These are phyloP conservation scores for Ceratobasidium sp. DNA, from an alignment of 1,284 basidiomycete genomes.

Conservation along the genomic window DNA sequence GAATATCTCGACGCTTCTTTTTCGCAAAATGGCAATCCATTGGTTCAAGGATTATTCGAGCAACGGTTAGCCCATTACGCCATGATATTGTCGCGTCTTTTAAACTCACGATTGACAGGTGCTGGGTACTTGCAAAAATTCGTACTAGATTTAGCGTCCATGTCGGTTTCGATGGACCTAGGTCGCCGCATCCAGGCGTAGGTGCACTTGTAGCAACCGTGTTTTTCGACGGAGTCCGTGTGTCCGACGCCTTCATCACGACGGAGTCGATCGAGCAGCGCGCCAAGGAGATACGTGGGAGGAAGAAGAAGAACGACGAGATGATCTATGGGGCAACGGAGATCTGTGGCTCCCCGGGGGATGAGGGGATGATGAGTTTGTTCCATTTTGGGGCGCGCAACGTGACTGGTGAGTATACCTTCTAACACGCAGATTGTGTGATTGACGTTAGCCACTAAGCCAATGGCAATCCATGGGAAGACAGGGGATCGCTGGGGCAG, in stretches of 20 bases:
- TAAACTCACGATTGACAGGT: neutral
- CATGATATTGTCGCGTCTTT: neutral
- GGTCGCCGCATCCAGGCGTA: neutral
- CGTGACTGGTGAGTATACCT: neutral
- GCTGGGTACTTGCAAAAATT: neutral
- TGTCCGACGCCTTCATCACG: neutral
- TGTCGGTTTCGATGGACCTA: neutral
- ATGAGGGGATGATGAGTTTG: neutral
- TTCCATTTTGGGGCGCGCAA: neutral
- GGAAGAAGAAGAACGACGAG: neutral
- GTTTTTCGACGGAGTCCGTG: constrained; percentile 1
- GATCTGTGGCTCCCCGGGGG: neutral
- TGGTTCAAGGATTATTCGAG: neutral
- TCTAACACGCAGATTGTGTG: no score
- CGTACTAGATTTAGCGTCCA: neutral
- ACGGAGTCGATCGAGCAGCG: neutral
- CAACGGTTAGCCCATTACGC: neutral
- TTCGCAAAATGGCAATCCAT: neutral
- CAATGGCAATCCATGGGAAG: no score
- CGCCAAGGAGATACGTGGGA: neutral
- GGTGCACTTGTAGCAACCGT: neutral
- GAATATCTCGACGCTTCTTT: neutral
- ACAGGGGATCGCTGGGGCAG: no score
- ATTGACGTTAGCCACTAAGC: no score
- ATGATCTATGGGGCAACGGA: neutral